phyloP scores from a whole-genome alignment of 768 basidiomycete species.

The Psilocybe sp. region DNA sequence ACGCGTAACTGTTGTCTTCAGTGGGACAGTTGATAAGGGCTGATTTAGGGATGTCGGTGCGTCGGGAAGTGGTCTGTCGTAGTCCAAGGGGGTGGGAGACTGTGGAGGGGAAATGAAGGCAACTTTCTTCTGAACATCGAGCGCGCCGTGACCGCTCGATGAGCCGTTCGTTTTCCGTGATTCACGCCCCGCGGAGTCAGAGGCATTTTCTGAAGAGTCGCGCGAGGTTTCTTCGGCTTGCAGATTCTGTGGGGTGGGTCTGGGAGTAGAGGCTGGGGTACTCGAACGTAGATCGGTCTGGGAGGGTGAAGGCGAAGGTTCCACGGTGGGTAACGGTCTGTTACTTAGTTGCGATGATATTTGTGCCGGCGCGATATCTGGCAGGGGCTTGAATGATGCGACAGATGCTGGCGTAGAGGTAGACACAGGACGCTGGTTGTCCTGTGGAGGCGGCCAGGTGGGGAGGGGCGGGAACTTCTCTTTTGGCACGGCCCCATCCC shows the following conservation, averaged over 20 bases:
- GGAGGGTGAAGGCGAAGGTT: slow-evolving; percentile 23
- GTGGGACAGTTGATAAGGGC: slow-evolving; percentile 26
- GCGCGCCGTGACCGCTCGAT: slow-evolving; percentile 21
- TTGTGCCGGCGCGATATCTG: slow-evolving; percentile 51
- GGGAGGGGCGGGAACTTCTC: slow-evolving; percentile 72
- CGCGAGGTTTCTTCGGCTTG: slow-evolving; percentile 18
- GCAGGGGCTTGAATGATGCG: slow-evolving; percentile 66
- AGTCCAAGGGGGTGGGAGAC: slow-evolving; percentile 55
- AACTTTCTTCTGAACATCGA: slow-evolving; percentile 77
- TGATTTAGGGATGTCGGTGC: slow-evolving; percentile 31
- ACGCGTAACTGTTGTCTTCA: slow-evolving; percentile 73
- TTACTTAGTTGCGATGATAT: slow-evolving; percentile 30
- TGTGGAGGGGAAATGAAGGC: slow-evolving; percentile 78
- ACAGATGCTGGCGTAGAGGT: slow-evolving; percentile 43
- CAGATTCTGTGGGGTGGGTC: slow-evolving; percentile 16
- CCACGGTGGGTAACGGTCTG: slow-evolving; percentile 28
- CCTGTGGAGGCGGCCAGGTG: slow-evolving; percentile 59
- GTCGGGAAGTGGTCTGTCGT: slow-evolving; percentile 53
- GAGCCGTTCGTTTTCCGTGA: slow-evolving; percentile 36
- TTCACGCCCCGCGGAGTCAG: slow-evolving; percentile 28
- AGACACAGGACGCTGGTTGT: slow-evolving; percentile 25
- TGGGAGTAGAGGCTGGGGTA: slow-evolving; percentile 16
- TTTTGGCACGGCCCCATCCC: slow-evolving; percentile 44
- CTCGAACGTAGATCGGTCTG: slow-evolving; percentile 18
- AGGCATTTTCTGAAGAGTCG: slow-evolving; percentile 24